Evolutionary conservation across 768 basidiomycete species (phyloP).

Genomic region (Solioccasus polychromus): DNA sequence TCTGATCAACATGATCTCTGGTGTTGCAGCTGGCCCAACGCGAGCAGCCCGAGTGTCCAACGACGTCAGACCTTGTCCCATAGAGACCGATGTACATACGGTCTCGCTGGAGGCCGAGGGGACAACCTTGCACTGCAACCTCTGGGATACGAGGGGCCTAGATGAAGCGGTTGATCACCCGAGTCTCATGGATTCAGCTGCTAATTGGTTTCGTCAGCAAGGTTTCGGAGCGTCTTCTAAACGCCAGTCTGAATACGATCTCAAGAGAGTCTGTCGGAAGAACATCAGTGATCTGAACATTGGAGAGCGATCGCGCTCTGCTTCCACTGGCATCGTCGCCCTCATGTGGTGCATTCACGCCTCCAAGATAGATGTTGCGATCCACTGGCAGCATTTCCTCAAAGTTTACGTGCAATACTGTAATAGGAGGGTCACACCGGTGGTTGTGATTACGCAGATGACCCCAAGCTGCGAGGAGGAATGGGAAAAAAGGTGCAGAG

Average conservation of each 20-base stretch:
- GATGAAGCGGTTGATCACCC: conserved; percentile 25
- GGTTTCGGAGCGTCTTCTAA: conserved; percentile 14
- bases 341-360: conserved; percentile 31
- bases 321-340: conserved; percentile 13
- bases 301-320: conserved; percentile 4
- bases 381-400: conserved; percentile 27
- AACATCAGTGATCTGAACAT: conserved; percentile 13
- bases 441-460: conserved; percentile 27
- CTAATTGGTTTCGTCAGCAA: conserved; percentile 21
- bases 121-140: conserved; percentile 8
- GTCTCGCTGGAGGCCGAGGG: conserved; percentile 2
- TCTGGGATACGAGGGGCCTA: conserved; percentile 29
- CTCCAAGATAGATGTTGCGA: conserved; percentile 26
- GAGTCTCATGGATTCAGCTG: conserved; percentile 16
- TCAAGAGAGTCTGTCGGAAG: conserved; percentile 16
- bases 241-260: conserved; percentile 22
- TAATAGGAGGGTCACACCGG: conserved; percentile 21
- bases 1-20: conserved; percentile 26
- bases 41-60: conserved; percentile 21
- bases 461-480: conserved; percentile 5
- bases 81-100: conserved; percentile 18
- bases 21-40: conserved; percentile 8
- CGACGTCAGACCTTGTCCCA: conserved; percentile 23
- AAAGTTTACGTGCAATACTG: conserved; percentile 27
- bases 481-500: conserved; percentile 21